A percentile compares a stretch with the other conserved stretches of the same genome.
These are phyloP conservation scores for Paragyromitra xinjiangensis DNA, from an alignment of 495 filamentous ascomycete genomes.

Conservation along the genomic window DNA sequence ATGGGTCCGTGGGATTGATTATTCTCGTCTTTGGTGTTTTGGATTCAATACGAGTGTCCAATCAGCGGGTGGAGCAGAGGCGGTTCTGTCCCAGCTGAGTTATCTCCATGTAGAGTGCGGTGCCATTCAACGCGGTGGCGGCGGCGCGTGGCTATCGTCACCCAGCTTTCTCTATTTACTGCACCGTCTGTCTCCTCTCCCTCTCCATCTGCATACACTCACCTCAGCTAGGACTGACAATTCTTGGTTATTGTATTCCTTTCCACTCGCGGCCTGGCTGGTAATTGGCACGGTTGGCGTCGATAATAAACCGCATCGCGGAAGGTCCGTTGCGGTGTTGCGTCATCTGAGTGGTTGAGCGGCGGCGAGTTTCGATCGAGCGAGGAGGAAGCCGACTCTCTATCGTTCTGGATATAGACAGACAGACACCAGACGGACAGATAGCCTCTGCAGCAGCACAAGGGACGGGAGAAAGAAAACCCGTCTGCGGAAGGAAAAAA, in stretches of 20 bases:
- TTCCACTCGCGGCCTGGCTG: too few relatives aligned
- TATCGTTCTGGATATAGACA: not conserved
- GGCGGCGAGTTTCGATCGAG: not conserved
- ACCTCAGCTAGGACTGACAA: not conserved
- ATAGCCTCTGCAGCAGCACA: not conserved
- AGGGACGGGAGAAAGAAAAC: conserved; percentile 14
- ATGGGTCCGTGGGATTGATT: not conserved
- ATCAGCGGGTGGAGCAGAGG: not conserved
- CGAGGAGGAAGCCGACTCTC: not conserved
- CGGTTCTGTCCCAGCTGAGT: too few relatives aligned
- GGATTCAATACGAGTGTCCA: not conserved
- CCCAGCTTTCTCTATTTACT: not conserved
- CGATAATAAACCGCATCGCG: not conserved
- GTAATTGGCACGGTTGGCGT: not conserved
- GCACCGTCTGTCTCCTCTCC: not conserved
- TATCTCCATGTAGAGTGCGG: too few relatives aligned
- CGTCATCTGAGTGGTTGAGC: conserved; percentile 1
- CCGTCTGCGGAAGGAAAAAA: not conserved
- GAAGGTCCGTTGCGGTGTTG: not conserved
- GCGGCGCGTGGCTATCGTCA: conserved; percentile 29
- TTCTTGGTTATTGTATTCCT: too few relatives aligned
- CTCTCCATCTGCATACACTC: not conserved
- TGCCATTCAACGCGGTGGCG: not conserved
- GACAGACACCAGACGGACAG: not conserved
- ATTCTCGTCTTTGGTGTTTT: not conserved